Base-by-base conservation (phyloP, 345 rosid genomes). In the Citrus inodora region DNA sequence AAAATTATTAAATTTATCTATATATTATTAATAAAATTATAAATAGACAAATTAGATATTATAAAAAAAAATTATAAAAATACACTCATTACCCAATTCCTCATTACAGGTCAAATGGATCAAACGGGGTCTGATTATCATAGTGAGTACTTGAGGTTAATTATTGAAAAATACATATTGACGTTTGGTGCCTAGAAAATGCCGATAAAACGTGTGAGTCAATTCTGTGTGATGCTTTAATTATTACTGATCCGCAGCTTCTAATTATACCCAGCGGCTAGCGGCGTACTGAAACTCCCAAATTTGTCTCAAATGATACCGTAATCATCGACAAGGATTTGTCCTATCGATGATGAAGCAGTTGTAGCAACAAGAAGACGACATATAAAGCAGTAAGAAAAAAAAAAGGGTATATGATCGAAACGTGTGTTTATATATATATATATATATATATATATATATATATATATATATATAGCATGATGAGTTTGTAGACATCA, bases 291-390 rank as follows among this genome's bases (percentile, higher is more conserved):
- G 32, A 66, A 38, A 42, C 42, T 71, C 35, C 25, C 7, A 58
- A 55, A 17, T 35, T 69, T 77, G 83, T 83, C 81, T 38, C 79
- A 40, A 46, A 67, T 80, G 71, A 2, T 69, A 60, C 78, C 7
- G 86, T 32, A 37, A 67, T 51, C 53, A 76, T 64, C 83, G 83
- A 70, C 79, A 32, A 51, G 28, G 2, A 3, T 48, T 79, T 80
- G 82, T 75, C 55, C 69, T 28, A 28, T 40, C 66, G 35, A 59
- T 62, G 17, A 37, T 9, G 58, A 69, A 61, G 30, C 25, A 59
- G 8, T 35, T 64, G n/a, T 14, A 46, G 27, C 56, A 48, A 71
- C 61, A 51, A 64, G 25, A 65, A 25, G 67, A 73, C 81, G 62
- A 77, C 73, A 48, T 30, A 53, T 17, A 19, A 5, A 51, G 16